Evolutionary conservation across 2,329 filamentous ascomycete species (phyloP).

Genomic region (Chrysoporthe austroafricana): DNA sequence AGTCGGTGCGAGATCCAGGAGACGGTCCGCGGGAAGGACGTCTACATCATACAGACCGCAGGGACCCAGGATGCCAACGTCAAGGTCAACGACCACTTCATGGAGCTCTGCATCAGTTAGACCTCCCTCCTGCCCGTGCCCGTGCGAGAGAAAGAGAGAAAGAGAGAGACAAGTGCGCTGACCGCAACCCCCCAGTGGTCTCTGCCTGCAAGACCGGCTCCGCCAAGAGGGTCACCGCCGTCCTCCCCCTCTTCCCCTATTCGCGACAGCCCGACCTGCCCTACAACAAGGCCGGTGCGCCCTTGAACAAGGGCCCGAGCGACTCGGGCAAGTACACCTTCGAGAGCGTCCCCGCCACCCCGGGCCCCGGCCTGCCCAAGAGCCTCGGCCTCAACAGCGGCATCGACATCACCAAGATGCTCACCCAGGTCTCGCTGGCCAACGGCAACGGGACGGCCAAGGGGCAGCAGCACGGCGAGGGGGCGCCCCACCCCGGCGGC

Average conservation of each 20-base stretch:
- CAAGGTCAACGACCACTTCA: conserved; percentile 92
- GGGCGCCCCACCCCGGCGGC: conserved; percentile 30
- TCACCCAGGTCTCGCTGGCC: conserved; percentile 68
- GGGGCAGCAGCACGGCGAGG: conserved; percentile 39
- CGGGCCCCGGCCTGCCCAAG: conserved; percentile 71
- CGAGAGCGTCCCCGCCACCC: conserved; percentile 88
- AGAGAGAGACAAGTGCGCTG: conserved; percentile 3
- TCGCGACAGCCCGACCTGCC: conserved; percentile 94
- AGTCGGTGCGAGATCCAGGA: conserved; percentile 94
- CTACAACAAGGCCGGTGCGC: conserved; percentile 94
- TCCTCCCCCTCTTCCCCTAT: conserved; percentile 95
- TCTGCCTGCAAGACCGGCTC: conserved; percentile 95
- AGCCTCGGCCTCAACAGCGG: conserved; percentile 69
- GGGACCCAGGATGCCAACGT: conserved; percentile 56
- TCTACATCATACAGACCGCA: conserved; percentile 96
- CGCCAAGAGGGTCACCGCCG: conserved; percentile 88
- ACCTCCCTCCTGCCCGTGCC: conserved; percentile 36
- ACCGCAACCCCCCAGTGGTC: conserved; percentile 74
- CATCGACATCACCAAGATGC: conserved; percentile 73
- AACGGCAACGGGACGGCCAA: conserved; percentile 46
- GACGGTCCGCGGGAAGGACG: conserved; percentile 96
- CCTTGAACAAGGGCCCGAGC: conserved; percentile 70
- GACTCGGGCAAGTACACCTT: conserved; percentile 74
- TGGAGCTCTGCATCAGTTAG: conserved; percentile 98
- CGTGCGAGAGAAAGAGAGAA: background rate